Base-by-base conservation (phyloP, 2,329 filamentous ascomycete species). In the Laburnicola sp. region DNA sequence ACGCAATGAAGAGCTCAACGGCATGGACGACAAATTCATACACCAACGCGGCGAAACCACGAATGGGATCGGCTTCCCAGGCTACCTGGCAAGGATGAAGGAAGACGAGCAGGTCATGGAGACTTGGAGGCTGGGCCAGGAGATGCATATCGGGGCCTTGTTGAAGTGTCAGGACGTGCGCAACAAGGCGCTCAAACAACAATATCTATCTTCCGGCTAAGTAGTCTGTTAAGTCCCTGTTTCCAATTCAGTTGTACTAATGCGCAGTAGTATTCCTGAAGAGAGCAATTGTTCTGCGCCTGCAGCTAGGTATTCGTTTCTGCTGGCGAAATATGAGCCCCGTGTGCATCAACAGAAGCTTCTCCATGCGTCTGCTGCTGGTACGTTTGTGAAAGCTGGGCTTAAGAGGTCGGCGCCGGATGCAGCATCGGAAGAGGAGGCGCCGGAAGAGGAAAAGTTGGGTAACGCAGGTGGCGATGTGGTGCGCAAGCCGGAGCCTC, bases 31-130 rank as follows among this genome's bases (percentile, higher is more conserved):
- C 5, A 51, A 54, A 8, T 85, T 82, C 77, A 75, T 85, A 31
- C 76, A 76, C 31, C 76, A 79, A 2, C 71, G 76, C 6, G 82
- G 82, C 3, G 80, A 83, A 53, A 65, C 63, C 2, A 70, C 61
- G 2, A 63, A 73, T 21, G 77, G 78, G 45, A 79, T 78, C 1
- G 83, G 81, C 0, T 76, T 86, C 23, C 66, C 75, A 11, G 79
- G 81, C 48, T 91, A 91, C 65, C 68, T 83, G 51, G 74, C 74
- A 32, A 83, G 82, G 66, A 72, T 87, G 48, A 80, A 82, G 57
- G 82, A 89, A 69, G 88, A 91, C 64, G 80, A 84, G 56, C 75
- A 77, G 41, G 82, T 89, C 4, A 76, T 85, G 49, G 77, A 77
- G 62, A 78, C 80, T 49, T 90, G 87, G 86, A 73, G 73, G 27